Evolutionary conservation across 2,329 filamentous ascomycete genomes (phyloP).

Genomic region (Penicillium italicum): DNA sequence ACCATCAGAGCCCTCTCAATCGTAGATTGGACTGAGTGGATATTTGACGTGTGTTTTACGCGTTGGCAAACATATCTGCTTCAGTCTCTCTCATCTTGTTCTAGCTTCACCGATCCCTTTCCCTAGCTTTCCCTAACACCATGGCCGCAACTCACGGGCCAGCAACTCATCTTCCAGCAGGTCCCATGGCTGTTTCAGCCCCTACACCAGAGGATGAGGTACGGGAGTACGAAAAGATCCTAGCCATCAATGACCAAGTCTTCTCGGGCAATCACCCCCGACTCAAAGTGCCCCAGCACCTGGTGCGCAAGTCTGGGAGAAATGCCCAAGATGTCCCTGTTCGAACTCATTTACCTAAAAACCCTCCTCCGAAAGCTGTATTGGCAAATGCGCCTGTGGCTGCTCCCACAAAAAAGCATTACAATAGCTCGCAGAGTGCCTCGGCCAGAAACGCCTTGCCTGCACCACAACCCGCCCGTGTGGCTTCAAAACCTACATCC

Average conservation of each 20-base stretch:
- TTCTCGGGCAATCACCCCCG: conserved; percentile 66
- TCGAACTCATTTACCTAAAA: conserved; percentile 29
- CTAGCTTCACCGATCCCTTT: conserved; percentile 6
- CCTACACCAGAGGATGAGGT: conserved; percentile 53
- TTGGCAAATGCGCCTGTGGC: conserved; percentile 11
- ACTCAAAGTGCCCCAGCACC: conserved; percentile 56
- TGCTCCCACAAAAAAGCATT: conserved; percentile 15
- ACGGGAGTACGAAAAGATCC: conserved; percentile 72
- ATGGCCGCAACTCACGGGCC: conserved; percentile 33
- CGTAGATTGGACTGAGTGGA: conserved; percentile 7
- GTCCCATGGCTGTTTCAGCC: conserved; percentile 26
- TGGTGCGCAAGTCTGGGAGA: conserved; percentile 43
- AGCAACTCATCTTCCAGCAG: conserved; percentile 31
- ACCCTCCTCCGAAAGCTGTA: not conserved
- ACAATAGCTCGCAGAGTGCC: conserved; percentile 19
- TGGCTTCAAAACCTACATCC: conserved; percentile 52
- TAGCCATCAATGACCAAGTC: conserved; percentile 75
- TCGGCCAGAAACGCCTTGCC: conserved; percentile 21
- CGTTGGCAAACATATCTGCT: not conserved
- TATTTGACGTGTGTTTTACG: not conserved
- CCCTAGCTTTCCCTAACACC: conserved; percentile 18
- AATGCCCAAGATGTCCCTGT: conserved; percentile 33
- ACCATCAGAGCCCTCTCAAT: conserved; percentile 3
- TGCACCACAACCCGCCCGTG: conserved; percentile 35
- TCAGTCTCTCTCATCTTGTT: conserved; percentile 6